Percentiles rank a stretch among this genome's conserved stretches.
phyloP scores from a whole-genome alignment of 1,284 basidiomycete genomes.

The Gymnopus androsaceus region DNA sequence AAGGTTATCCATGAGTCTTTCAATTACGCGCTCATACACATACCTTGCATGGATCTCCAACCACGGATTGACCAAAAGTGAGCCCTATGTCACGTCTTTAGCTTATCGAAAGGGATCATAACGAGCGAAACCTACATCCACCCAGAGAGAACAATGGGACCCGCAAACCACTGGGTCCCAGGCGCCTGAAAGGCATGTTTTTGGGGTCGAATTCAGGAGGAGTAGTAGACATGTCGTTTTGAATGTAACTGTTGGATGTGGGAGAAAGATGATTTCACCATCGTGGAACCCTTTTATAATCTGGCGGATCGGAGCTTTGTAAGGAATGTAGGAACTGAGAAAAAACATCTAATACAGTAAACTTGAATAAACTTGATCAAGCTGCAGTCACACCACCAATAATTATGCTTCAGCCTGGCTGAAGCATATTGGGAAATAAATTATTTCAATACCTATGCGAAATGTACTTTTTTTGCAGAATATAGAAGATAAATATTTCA shows the following conservation, averaged over 20 bases:
- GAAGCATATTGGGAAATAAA: no score
- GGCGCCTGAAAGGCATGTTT: conserved; percentile 73
- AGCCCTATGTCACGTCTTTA: no score
- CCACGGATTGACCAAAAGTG: conserved; percentile 68
- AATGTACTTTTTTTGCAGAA: no score
- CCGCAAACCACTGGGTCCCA: conserved; percentile 73
- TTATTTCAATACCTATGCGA: no score
- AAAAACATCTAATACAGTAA: background rate
- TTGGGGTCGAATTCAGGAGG: conserved; percentile 51
- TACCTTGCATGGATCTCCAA: conserved; percentile 72
- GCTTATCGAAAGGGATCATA: background rate
- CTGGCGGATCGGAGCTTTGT: background rate
- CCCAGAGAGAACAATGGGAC: conserved; percentile 82
- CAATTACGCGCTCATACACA: background rate
- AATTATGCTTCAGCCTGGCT: no score
- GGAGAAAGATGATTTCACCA: background rate
- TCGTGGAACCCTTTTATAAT: background rate
- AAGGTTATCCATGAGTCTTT: background rate
- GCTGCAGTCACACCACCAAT: no score
- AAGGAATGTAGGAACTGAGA: background rate
- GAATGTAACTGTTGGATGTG: background rate
- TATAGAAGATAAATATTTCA: no score
- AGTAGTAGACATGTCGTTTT: conserved; percentile 4
- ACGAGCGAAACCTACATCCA: conserved; percentile 74
- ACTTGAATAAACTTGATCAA: no score